Evolutionary conservation across 2,329 filamentous ascomycete genomes (phyloP), one percentile per base, ranked within the genome.

Genomic region (Xenoacremonium recifei): DNA sequence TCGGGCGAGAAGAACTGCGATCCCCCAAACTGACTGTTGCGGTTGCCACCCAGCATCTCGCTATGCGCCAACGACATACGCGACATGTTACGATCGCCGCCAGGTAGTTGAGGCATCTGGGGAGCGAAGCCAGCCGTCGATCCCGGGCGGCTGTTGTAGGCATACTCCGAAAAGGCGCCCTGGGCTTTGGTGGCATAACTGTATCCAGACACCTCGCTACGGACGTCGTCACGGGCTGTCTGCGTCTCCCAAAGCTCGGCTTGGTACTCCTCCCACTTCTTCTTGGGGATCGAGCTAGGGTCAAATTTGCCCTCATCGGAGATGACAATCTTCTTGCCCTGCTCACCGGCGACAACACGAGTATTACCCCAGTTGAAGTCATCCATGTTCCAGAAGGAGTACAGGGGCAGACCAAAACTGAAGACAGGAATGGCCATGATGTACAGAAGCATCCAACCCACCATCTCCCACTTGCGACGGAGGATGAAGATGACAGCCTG

Each of bases 301-400:
- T 99, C 93, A 62, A 97, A 99, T 67, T 96, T 96, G 73, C 93
- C 93, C 71, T 99, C 93, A 64, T 99, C 93, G 2, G 90, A 89
- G 53, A 99, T 85, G 55, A 99, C 82, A 48, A 97, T 74, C 75
- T 96, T 92, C 64, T 89, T 85, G 51, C 93, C 93, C 66, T 85
- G 85, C 64, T 99, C 93, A 63, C 93, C 93, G 6, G 88, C 93
- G 51, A 99, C 90, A 44, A 99, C 82, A 82, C 93, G 92, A 30
- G 93, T 99, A 69, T 96, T 99, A 69, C 93, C 93, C 93, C 93
- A 99, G 58, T 87, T 88, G 80, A 99, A 99, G 70, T 99, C 93
- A 67, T 99, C 93, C 93, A 97, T 97, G 71, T 96, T 81, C 93
- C 93, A 99, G 79, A 99, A 99, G 37, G 92, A 79, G 66, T 97